phyloP scores from a whole-genome alignment of 345 rosid genomes.

The Euclidium syriacum region DNA sequence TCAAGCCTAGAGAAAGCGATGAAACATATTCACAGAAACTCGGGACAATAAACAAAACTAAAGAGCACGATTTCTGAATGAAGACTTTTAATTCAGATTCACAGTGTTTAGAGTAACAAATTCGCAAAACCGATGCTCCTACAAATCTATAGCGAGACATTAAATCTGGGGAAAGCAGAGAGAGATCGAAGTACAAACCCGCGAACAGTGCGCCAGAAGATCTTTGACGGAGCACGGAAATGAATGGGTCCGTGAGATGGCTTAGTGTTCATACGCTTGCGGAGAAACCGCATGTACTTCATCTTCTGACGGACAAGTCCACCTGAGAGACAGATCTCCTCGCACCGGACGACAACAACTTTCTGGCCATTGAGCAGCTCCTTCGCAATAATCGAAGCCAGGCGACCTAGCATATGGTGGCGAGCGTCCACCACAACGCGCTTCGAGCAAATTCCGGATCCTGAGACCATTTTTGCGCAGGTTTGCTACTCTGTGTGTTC shows the following conservation, averaged over 20 bases:
- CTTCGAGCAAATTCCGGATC: slow-evolving; percentile 74
- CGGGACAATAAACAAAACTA: not conserved
- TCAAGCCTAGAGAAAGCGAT: not conserved
- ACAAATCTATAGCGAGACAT: not conserved
- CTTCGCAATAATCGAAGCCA: slow-evolving; percentile 68
- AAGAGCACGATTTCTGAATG: not conserved
- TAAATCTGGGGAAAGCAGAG: not conserved
- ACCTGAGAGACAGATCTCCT: slow-evolving; percentile 80
- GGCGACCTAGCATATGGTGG: slow-evolving; percentile 80
- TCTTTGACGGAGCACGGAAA: slow-evolving; percentile 89
- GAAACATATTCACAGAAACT: not conserved
- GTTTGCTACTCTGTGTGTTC: not conserved
- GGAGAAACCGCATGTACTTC: slow-evolving; percentile 84
- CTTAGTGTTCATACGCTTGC: slow-evolving; percentile 94
- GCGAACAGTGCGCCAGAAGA: slow-evolving; percentile 86
- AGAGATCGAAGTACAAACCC: slow-evolving; percentile 37
- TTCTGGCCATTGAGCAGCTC: slow-evolving; percentile 83
- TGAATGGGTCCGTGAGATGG: slow-evolving; percentile 95
- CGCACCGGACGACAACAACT: slow-evolving; percentile 77
- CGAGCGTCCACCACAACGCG: slow-evolving; percentile 77
- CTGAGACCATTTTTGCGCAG: slow-evolving; percentile 64
- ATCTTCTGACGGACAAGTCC: slow-evolving; percentile 86
- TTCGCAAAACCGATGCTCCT: not conserved
- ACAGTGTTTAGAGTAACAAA: not conserved
- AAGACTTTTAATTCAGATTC: not conserved